A percentile compares a stretch with the other conserved stretches of the same genome.
These are phyloP conservation scores for Euphorbia peplus DNA, from an alignment of 345 rosid species.

Conservation along the genomic window DNA sequence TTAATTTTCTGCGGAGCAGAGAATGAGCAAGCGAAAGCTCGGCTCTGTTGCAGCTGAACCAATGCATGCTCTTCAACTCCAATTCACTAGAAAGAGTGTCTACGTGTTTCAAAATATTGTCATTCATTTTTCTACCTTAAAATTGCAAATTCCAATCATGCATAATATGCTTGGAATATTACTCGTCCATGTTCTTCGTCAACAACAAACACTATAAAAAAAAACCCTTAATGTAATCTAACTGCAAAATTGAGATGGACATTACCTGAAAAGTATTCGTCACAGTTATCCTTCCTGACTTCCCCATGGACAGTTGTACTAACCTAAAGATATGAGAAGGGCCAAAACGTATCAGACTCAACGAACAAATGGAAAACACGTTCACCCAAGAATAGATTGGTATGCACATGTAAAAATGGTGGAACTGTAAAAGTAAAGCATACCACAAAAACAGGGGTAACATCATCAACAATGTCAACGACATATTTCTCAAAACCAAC, in stretches of 20 bases:
- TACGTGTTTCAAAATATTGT: no score
- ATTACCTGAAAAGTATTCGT: slow-evolving; percentile 12
- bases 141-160: no score
- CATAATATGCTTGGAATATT: no score
- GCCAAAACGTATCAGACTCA: background rate
- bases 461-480: background rate
- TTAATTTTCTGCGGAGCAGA: no score
- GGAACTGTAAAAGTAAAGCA: background rate
- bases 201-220: background rate
- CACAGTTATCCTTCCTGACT: slow-evolving; percentile 2
- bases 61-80: no score
- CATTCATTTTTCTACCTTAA: background rate
- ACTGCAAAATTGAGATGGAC: background rate
- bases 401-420: background rate
- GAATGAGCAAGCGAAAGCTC: no score
- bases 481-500: slow-evolving; percentile 14
- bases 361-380: background rate
- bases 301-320: slow-evolving; percentile 17
- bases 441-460: slow-evolving; percentile 15
- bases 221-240: background rate
- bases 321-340: background rate
- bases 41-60: no score
- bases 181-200: no score
- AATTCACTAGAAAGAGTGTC: background rate
- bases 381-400: background rate